Evolutionary conservation across 139 green algal genomes (phyloP).

Genomic region (Chlorella sp.): DNA sequence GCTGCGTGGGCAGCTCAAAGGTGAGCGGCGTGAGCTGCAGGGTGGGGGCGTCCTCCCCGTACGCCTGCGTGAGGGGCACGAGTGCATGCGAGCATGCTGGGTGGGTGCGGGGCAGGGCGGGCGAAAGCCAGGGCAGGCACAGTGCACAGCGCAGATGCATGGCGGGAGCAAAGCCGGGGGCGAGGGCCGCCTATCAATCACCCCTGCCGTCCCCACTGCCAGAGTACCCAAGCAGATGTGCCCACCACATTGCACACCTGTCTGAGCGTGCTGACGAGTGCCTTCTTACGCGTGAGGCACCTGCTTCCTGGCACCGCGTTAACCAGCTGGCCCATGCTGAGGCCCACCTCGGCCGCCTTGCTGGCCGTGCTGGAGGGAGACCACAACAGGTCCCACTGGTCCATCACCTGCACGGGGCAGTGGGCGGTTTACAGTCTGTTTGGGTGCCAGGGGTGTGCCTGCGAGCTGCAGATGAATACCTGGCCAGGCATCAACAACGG

Average conservation of each 20-base stretch:
- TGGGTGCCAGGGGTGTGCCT: too few relatives aligned
- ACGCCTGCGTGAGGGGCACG: too few relatives aligned
- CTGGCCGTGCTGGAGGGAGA: constrained; percentile 31
- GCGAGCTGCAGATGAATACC: neutral
- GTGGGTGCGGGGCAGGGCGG: neutral
- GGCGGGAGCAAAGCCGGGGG: too few relatives aligned
- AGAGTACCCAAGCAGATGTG: too few relatives aligned
- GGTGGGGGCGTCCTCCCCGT: constrained; percentile 25
- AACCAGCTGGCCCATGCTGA: constrained; percentile 29
- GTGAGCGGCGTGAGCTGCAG: constrained; percentile 26
- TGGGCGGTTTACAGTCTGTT: too few relatives aligned
- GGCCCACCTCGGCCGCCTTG: constrained; percentile 11
- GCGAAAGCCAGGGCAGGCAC: too few relatives aligned
- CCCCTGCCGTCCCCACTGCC: too few relatives aligned
- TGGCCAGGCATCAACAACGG: neutral
- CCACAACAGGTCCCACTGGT: constrained; percentile 39
- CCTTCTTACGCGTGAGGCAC: constrained; percentile 32
- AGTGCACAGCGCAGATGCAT: too few relatives aligned
- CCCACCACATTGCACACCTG: too few relatives aligned
- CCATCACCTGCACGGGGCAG: constrained; percentile 24
- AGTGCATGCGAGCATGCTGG: neutral
- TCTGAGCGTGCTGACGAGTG: constrained; percentile 11
- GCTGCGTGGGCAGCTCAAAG: constrained; percentile 28
- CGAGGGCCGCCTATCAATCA: too few relatives aligned
- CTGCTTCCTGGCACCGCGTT: constrained; percentile 34